Percentiles rank a stretch among this genome's conserved stretches.
phyloP scores from a whole-genome alignment of 83 land plant genomes.

The Thuja plicata region DNA sequence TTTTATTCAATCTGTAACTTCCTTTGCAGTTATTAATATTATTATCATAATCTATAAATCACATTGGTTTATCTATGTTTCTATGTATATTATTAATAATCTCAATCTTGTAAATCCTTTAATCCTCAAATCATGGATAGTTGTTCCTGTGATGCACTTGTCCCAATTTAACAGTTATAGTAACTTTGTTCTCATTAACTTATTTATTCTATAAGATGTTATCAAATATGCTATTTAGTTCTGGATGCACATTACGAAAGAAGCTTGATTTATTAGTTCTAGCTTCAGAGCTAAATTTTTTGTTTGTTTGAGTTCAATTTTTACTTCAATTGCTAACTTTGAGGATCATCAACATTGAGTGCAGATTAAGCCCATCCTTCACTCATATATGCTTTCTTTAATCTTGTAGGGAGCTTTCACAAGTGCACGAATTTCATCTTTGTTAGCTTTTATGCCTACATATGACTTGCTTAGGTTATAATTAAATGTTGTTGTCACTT shows the following conservation, averaged over 20 bases:
- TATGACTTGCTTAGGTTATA: background rate
- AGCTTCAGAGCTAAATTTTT: background rate
- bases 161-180: background rate
- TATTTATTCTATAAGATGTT: background rate
- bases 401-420: background rate
- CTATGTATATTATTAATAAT: background rate
- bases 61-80: background rate
- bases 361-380: background rate
- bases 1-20: background rate
- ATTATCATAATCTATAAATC: background rate
- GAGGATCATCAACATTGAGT: background rate
- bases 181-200: background rate
- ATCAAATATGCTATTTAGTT: background rate
- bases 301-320: background rate
- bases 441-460: background rate
- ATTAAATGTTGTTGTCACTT: background rate
- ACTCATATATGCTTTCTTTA: background rate
- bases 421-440: background rate
- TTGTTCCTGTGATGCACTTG: background rate
- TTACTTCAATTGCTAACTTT: background rate
- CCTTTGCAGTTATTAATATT: background rate
- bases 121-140: background rate
- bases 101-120: background rate
- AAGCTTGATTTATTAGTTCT: background rate
- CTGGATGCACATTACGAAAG: background rate